phyloP scores from a whole-genome alignment of 2,329 filamentous ascomycete genomes.

The Fusarium sp. region DNA sequence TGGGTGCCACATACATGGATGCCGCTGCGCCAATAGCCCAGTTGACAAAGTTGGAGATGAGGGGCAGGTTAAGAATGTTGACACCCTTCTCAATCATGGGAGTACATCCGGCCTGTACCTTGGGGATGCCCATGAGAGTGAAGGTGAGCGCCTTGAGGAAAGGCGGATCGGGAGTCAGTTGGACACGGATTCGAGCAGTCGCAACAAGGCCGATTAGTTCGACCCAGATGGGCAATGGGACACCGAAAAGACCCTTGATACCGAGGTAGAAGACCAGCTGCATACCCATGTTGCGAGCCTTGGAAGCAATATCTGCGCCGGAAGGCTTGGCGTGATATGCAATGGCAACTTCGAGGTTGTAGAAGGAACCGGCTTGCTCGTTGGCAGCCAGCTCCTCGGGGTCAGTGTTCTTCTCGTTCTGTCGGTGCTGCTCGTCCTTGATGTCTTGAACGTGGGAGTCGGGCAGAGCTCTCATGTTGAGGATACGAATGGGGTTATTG shows the following conservation, averaged over 20 bases:
- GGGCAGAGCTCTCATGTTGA: slow-evolving; percentile 85
- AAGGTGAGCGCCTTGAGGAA: slow-evolving; percentile 94
- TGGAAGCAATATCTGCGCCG: slow-evolving; percentile 76
- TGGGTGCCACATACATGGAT: slow-evolving; percentile 93
- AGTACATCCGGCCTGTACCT: slow-evolving; percentile 88
- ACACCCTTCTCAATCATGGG: slow-evolving; percentile 93
- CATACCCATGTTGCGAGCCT: slow-evolving; percentile 97
- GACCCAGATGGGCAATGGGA: slow-evolving; percentile 88
- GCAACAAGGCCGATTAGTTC: slow-evolving; percentile 92
- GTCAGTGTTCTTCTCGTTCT: slow-evolving; percentile 85
- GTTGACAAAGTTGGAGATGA: slow-evolving; percentile 97
- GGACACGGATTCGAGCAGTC: slow-evolving; percentile 84
- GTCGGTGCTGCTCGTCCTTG: slow-evolving; percentile 82
- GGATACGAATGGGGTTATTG: slow-evolving; percentile 86
- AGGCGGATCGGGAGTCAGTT: slow-evolving; percentile 89
- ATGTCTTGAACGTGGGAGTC: slow-evolving; percentile 84
- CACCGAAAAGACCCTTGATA: slow-evolving; percentile 87
- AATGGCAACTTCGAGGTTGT: slow-evolving; percentile 91
- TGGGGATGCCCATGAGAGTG: slow-evolving; percentile 93
- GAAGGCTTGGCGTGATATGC: slow-evolving; percentile 90
- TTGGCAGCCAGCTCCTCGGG: slow-evolving; percentile 88
- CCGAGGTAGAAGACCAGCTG: slow-evolving; percentile 94
- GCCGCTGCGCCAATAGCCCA: slow-evolving; percentile 90
- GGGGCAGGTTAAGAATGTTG: slow-evolving; percentile 89
- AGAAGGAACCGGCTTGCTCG: slow-evolving; percentile 91